phyloP scores from a whole-genome alignment of 345 rosid genomes.

The Gossypioides kirkii region DNA sequence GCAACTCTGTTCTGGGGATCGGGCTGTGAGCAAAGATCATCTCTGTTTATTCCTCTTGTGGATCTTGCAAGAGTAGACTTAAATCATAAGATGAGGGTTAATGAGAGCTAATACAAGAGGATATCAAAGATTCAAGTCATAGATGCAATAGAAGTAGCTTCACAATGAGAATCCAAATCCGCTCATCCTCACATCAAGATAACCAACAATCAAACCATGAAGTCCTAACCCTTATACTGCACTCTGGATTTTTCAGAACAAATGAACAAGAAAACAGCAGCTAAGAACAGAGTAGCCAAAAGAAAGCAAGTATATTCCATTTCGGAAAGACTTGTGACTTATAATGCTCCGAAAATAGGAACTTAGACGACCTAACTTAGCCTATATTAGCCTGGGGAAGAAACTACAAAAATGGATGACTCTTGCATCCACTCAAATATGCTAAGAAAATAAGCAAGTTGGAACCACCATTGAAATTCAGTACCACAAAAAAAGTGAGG shows the following conservation, averaged over 20 bases:
- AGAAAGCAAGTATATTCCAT: slow-evolving; percentile 5
- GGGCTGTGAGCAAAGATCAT: too few species aligned
- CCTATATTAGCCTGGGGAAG: slow-evolving; percentile 5
- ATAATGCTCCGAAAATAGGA: slow-evolving; percentile 8
- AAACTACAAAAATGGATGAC: neutral
- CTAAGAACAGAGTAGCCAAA: neutral
- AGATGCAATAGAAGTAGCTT: neutral
- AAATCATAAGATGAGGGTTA: neutral
- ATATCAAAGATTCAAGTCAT: neutral
- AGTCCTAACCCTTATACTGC: neutral
- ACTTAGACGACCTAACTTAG: neutral
- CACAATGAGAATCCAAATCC: neutral
- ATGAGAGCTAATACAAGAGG: neutral
- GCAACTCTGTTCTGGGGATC: too few species aligned
- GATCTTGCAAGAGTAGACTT: too few species aligned
- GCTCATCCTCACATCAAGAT: neutral
- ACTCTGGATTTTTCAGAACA: neutral
- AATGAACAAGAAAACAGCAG: neutral
- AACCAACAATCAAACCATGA: neutral
- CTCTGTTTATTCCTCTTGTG: too few species aligned
- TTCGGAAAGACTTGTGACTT: neutral
- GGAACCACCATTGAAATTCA: neutral
- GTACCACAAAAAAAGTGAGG: slow-evolving; percentile 14
- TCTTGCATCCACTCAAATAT: neutral
- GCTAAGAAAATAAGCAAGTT: neutral